Evolutionary conservation across 768 basidiomycete genomes (phyloP).

Genomic region (Rhodotorula sphaerocarpa): DNA sequence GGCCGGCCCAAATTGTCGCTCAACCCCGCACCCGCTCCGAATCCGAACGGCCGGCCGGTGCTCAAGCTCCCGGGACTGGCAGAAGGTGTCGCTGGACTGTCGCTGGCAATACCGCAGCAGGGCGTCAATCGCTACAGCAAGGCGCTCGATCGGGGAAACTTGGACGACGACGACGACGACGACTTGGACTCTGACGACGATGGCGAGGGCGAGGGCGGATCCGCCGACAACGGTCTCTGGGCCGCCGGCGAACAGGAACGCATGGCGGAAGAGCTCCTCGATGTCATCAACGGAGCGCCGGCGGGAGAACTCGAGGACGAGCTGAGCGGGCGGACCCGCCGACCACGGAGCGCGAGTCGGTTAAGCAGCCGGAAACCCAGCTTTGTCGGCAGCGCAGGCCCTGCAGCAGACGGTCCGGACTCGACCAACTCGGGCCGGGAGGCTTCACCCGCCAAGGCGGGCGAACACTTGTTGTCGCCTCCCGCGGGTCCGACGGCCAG

Average conservation of each 20-base stretch:
- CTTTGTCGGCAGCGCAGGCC: neutral
- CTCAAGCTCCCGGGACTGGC: constrained; percentile 24
- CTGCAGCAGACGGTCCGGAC: no score
- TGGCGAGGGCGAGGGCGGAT: constrained; percentile 24
- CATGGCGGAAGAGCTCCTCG: constrained; percentile 28
- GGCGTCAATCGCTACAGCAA: constrained; percentile 16
- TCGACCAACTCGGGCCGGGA: no score
- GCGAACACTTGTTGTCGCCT: neutral
- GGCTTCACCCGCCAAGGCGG: neutral
- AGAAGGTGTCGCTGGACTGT: neutral
- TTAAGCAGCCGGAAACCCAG: constrained; percentile 6
- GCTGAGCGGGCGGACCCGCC: constrained; percentile 27
- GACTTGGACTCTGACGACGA: constrained; percentile 32
- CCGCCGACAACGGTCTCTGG: constrained; percentile 15
- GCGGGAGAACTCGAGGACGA: constrained; percentile 30
- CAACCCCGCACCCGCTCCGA: constrained; percentile 4
- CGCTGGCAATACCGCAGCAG: constrained; percentile 20
- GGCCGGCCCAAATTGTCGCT: neutral
- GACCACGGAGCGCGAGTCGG: constrained; percentile 22
- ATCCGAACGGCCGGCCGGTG: neutral
- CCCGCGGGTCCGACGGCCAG: neutral
- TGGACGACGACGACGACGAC: constrained; percentile 9
- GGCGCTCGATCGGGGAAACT: constrained; percentile 2
- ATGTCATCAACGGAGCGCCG: constrained; percentile 30
- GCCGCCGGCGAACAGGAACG: constrained; percentile 26